These are phyloP conservation scores for Xylaria telfairii DNA, from an alignment of 495 filamentous ascomycete species.

Conservation along the genomic window DNA sequence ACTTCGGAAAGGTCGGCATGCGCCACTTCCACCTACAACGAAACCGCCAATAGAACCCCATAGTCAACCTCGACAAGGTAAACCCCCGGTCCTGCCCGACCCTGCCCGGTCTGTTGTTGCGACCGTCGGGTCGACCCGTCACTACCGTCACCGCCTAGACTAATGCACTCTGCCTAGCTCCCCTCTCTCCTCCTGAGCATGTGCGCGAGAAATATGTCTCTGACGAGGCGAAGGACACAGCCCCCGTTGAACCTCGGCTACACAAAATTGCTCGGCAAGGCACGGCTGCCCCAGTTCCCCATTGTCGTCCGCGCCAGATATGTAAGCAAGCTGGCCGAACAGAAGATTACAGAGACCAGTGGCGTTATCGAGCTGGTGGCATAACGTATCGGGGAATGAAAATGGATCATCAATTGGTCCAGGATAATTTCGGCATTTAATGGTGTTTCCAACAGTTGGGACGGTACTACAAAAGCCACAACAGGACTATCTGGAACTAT, in stretches of 20 bases:
- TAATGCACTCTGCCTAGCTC: conserved; percentile 9
- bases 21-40: conserved; percentile 89
- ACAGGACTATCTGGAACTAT: conserved; percentile 12
- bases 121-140: too few relatives aligned
- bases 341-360: conserved; percentile 94
- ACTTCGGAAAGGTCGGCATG: conserved; percentile 99
- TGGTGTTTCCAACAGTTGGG: conserved; percentile 23
- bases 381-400: conserved; percentile 51
- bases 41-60: conserved; percentile 91
- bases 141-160: conserved; percentile 70
- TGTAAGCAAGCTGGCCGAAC: conserved; percentile 86
- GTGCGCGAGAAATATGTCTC: conserved; percentile 82
- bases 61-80: conserved; percentile 92
- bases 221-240: conserved; percentile 76
- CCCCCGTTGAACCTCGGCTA: conserved; percentile 94
- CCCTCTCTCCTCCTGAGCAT: conserved; percentile 63
- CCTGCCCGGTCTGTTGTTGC: too few relatives aligned
- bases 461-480: conserved; percentile 4
- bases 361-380: conserved; percentile 92
- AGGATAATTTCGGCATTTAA: conserved; percentile 17
- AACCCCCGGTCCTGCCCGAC: too few relatives aligned
- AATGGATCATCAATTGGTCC: conserved; percentile 4
- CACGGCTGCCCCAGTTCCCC: conserved; percentile 81
- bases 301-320: conserved; percentile 87
- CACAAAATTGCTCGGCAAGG: conserved; percentile 94